Evolutionary conservation across 164 flowering plant genomes (phyloP), one percentile per base, ranked within the genome.

Genomic region (Annona cherimola): DNA sequence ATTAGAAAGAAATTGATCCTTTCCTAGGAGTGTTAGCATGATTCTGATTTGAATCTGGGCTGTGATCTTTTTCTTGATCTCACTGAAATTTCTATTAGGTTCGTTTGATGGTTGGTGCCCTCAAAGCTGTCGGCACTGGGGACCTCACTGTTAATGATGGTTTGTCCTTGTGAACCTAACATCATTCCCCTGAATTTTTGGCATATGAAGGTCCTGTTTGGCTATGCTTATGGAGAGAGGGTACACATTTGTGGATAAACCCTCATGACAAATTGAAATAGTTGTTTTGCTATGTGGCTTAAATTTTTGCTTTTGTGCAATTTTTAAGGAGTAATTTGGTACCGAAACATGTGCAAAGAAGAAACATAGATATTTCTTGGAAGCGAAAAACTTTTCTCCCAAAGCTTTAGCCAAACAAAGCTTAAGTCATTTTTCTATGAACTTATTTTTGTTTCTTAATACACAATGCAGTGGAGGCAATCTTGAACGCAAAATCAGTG

Each of bases 101-200:
- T 66, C 81, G 99, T 77, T 79, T 95, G 77, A 90, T 95, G 42
- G 97, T 91, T 59, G 99, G 98, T 60, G 92, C 86, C 73, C 82
- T 95, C 26, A 95, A 95, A 82, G 76, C 80, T 59, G 99, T 85
- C 60, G 99, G 99, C 70, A 85, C 91, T 5, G 97, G 99, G 68
- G 87, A 86, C 45, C 68, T 95, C 54, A 82, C 87, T 43, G 20
- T 77, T 59, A 57, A 80, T 42, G 96, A 95, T 74, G 99, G 99
- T 95, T 62, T 71, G 18, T 62, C 46, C 39, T 70, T 42, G 8
- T 14, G 42, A 20, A 44, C n/a, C 1, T 70, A 2, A 61, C 4
- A 8, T 43, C 66, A 46, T 4, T 8, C 39, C 35, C 12, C 16
- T 19, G 16, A n/a, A 46, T 41, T 76, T 4, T 42, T 35, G n/a